phyloP scores from a whole-genome alignment of 1,139 yeast species.

The Taiozyma sp. region DNA sequence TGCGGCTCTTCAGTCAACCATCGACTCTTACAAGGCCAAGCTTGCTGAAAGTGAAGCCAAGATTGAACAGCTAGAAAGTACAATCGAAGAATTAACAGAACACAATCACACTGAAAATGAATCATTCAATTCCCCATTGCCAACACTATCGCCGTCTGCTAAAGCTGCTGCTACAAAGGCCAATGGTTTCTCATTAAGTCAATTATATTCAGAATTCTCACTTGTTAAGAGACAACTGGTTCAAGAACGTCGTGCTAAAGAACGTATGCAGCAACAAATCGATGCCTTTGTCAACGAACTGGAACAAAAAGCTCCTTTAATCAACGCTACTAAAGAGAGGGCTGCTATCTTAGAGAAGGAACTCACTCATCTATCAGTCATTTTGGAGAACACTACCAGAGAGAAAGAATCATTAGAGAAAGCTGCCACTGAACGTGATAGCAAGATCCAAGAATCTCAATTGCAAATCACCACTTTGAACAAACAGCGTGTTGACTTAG shows the following conservation, averaged over 20 bases:
- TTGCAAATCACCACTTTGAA: constrained; percentile 39
- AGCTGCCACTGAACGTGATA: constrained; percentile 19
- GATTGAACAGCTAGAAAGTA: constrained; percentile 39
- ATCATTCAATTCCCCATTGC: constrained; percentile 9
- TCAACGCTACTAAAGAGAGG: constrained; percentile 62
- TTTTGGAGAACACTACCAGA: constrained; percentile 41
- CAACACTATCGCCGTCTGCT: constrained; percentile 37
- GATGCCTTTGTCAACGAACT: constrained; percentile 70
- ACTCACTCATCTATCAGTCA: constrained; percentile 45
- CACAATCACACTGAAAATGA: constrained; percentile 7
- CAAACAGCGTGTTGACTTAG: constrained; percentile 64
- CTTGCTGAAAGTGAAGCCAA: constrained; percentile 26
- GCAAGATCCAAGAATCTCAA: constrained; percentile 32
- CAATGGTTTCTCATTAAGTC: constrained; percentile 59
- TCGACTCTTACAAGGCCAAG: constrained; percentile 31
- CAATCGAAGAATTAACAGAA: constrained; percentile 35
- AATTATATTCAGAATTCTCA: constrained; percentile 65
- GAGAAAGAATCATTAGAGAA: constrained; percentile 35
- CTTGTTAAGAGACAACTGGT: constrained; percentile 62
- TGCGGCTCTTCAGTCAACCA: constrained; percentile 26
- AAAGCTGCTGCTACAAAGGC: constrained; percentile 41
- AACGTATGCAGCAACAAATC: constrained; percentile 64
- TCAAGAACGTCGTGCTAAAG: constrained; percentile 69
- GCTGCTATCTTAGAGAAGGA: constrained; percentile 44
- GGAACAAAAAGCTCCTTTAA: constrained; percentile 75